A percentile compares a stretch with the other conserved stretches of the same genome.
Evolutionary conservation across 2,329 filamentous ascomycete species (phyloP).

Genomic region (Aspergillus uvarum): DNA sequence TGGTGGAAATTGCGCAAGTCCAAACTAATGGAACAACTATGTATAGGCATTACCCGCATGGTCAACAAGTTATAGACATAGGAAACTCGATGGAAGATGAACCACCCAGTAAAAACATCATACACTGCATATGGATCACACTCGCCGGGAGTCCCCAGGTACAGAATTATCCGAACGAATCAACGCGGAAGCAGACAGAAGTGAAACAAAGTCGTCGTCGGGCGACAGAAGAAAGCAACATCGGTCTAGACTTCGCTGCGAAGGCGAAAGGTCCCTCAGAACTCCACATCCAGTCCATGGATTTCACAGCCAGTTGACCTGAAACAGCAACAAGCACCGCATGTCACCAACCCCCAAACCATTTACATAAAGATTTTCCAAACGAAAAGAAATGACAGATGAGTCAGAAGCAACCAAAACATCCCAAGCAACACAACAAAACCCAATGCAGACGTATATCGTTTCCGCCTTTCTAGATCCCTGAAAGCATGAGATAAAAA

Average conservation of each 20-base stretch:
- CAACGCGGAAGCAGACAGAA: conserved; percentile 25
- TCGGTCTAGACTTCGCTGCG: conserved; percentile 33
- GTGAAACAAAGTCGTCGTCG: conserved; percentile 16
- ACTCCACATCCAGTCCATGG: conserved; percentile 42
- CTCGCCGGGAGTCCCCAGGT: conserved; percentile 24
- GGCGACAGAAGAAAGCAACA: conserved; percentile 24
- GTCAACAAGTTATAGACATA: conserved; percentile 19
- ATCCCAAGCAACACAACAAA: conserved; percentile 37
- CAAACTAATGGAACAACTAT: conserved; percentile 18
- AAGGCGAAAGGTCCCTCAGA: conserved; percentile 33
- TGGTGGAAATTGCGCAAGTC: not conserved
- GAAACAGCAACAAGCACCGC: conserved; percentile 31
- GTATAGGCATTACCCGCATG: conserved; percentile 12
- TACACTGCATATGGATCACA: conserved; percentile 21
- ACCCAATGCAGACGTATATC: conserved; percentile 47
- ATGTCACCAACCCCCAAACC: conserved; percentile 34
- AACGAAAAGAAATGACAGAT: conserved; percentile 23
- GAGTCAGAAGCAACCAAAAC: conserved; percentile 26
- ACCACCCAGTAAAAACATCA: conserved; percentile 20
- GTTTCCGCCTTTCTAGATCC: conserved; percentile 46
- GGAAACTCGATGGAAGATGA: conserved; percentile 17
- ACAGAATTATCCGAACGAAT: conserved; percentile 27
- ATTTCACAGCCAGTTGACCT: conserved; percentile 34
- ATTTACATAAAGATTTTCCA: conserved; percentile 35
- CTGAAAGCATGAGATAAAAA: conserved; percentile 32